A percentile compares a stretch with the other conserved stretches of the same genome.
Conservation (phyloP, 2,329 filamentous ascomycete genomes). For the Fusarium sp. region DNA sequence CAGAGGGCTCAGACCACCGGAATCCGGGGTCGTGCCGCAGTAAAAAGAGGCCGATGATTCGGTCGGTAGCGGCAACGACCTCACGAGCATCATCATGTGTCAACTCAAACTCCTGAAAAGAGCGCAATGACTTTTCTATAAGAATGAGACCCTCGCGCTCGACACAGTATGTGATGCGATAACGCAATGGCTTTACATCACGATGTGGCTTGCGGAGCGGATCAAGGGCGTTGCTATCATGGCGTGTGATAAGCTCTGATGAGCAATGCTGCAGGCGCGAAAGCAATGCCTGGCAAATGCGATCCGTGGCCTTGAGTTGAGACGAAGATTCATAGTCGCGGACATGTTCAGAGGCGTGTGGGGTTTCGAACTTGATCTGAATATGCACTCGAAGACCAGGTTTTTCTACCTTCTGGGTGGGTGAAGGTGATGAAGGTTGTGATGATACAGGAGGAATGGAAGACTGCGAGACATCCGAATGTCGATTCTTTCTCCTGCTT, state of each 20-base stretch:
- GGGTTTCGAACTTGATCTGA: slow-evolving; percentile 61
- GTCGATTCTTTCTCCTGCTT: slow-evolving; percentile 46
- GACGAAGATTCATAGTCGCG: slow-evolving; percentile 63
- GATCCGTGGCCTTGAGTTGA: slow-evolving; percentile 59
- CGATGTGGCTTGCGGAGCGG: slow-evolving; percentile 52
- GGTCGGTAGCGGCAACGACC: slow-evolving; percentile 62
- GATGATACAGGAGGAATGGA: slow-evolving; percentile 32
- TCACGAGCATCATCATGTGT: slow-evolving; percentile 61
- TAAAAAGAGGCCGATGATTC: slow-evolving; percentile 65
- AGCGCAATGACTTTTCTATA: slow-evolving; percentile 61
- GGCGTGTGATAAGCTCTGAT: slow-evolving; percentile 66
- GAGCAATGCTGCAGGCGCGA: slow-evolving; percentile 65
- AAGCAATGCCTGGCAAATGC: slow-evolving; percentile 64
- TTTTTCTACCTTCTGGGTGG: slow-evolving; percentile 27
- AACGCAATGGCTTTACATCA: slow-evolving; percentile 61
- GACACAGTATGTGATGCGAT: slow-evolving; percentile 63
- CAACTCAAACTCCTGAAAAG: slow-evolving; percentile 64
- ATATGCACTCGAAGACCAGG: slow-evolving; percentile 58
- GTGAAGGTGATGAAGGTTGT: slow-evolving; percentile 27
- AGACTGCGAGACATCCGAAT: slow-evolving; percentile 43
- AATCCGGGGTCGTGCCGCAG: slow-evolving; percentile 64
- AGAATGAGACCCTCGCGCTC: slow-evolving; percentile 57
- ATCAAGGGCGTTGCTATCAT: slow-evolving; percentile 62
- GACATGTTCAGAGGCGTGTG: slow-evolving; percentile 59
- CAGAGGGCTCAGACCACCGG: slow-evolving; percentile 59